These are phyloP conservation scores for Talaromyces albobiverticillius DNA, from an alignment of 2,329 filamentous ascomycete genomes.

Conservation along the genomic window DNA sequence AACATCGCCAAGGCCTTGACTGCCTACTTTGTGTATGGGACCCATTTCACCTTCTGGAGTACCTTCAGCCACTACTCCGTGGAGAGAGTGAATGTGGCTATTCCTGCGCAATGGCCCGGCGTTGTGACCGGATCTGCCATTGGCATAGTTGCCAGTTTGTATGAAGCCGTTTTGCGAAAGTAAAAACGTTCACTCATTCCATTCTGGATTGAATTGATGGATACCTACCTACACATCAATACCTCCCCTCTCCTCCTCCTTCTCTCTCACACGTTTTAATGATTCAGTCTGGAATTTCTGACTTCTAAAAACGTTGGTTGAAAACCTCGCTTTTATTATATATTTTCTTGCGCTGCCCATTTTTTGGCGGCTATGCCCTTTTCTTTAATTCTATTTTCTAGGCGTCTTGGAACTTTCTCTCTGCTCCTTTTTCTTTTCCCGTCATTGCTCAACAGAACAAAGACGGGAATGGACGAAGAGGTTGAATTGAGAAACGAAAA, in stretches of 20 bases:
- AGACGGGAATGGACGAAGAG: not conserved
- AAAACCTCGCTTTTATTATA: not conserved
- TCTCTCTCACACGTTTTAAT: not conserved
- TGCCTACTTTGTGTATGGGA: constrained; percentile 75
- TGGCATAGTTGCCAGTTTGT: constrained; percentile 41
- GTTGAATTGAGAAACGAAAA: not conserved
- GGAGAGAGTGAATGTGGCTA: constrained; percentile 33
- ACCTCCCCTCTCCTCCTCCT: not conserved
- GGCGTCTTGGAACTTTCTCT: not conserved
- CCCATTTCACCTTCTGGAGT: constrained; percentile 36
- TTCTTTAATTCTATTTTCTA: not conserved
- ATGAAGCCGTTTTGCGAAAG: constrained; percentile 46
- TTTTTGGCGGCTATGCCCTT: not conserved
- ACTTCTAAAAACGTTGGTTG: not conserved
- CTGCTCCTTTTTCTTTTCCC: not conserved
- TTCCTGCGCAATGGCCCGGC: constrained; percentile 39
- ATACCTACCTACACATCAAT: not conserved
- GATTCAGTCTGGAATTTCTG: not conserved
- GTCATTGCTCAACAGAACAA: not conserved
- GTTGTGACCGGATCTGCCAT: constrained; percentile 41
- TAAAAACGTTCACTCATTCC: constrained; percentile 17
- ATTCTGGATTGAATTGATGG: not conserved
- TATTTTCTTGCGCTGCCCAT: not conserved
- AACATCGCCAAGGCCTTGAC: constrained; percentile 83
- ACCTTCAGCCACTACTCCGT: constrained; percentile 36